These are phyloP conservation scores for Hypoxylon sp. DNA, from an alignment of 2,329 filamentous ascomycete species.

Conservation along the genomic window DNA sequence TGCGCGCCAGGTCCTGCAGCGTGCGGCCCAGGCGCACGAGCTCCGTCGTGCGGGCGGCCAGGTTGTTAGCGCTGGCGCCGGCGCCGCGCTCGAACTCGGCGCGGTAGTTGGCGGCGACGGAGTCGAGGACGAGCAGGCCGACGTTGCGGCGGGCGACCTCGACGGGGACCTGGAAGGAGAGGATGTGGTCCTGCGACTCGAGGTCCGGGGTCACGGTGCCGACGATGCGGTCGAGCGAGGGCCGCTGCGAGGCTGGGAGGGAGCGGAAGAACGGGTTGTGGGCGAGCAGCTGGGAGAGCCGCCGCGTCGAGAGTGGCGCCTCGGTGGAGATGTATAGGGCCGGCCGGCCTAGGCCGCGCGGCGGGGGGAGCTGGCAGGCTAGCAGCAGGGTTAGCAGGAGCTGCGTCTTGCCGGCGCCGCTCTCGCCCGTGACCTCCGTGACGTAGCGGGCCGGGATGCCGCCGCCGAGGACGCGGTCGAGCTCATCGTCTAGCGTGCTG, in stretches of 20 bases:
- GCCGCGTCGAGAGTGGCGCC: constrained; percentile 82
- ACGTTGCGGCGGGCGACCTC: constrained; percentile 80
- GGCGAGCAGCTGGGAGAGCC: constrained; percentile 82
- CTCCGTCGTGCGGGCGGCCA: constrained; percentile 80
- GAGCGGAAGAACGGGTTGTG: constrained; percentile 70
- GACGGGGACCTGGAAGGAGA: constrained; percentile 91
- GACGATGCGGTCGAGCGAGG: constrained; percentile 81
- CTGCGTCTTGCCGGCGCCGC: constrained; percentile 95
- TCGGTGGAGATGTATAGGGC: constrained; percentile 96
- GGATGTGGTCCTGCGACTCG: constrained; percentile 94
- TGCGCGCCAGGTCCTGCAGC: constrained; percentile 80
- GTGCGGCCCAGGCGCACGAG: constrained; percentile 81
- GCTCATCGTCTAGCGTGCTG: constrained; percentile 80
- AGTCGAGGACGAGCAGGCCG: constrained; percentile 88
- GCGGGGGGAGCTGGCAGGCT: constrained; percentile 82
- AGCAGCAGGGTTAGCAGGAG: constrained; percentile 88
- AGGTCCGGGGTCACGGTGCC: constrained; percentile 89
- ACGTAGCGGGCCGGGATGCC: constrained; percentile 85
- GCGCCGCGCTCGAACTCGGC: constrained; percentile 81
- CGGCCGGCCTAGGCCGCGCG: constrained; percentile 76
- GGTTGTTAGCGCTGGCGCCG: constrained; percentile 62
- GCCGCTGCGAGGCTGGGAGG: constrained; percentile 50
- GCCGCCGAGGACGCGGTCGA: constrained; percentile 79
- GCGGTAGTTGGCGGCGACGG: constrained; percentile 94
- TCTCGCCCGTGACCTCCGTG: constrained; percentile 92